Percentiles rank a stretch among this genome's conserved stretches.
Conservation (phyloP, 148 eudicot species). For the Persicaria tinctoria region DNA sequence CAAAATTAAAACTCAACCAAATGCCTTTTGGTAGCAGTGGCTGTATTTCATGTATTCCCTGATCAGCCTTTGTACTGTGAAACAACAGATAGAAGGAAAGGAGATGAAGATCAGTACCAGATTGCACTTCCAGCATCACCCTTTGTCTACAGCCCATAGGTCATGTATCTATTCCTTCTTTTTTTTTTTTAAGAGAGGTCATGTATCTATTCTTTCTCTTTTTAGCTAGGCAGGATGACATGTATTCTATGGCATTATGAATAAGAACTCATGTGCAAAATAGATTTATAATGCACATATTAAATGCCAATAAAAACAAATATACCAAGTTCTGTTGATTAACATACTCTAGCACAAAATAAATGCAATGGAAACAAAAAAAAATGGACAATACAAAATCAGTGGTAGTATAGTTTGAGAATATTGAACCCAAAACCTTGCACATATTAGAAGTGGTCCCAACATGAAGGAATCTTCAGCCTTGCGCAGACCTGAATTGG, state of each 20-base stretch:
- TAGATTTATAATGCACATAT: too few relatives aligned
- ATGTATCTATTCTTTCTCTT: too few relatives aligned
- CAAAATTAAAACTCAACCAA: slow-evolving; percentile 90
- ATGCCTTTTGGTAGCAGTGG: slow-evolving; percentile 70
- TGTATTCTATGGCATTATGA: too few relatives aligned
- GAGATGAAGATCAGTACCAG: neutral
- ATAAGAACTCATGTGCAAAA: too few relatives aligned
- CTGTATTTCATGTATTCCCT: slow-evolving; percentile 48
- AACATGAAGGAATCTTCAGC: slow-evolving; percentile 73
- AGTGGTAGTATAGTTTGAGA: neutral
- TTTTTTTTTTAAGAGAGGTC: too few relatives aligned
- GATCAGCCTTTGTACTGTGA: slow-evolving; percentile 51
- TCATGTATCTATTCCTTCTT: too few relatives aligned
- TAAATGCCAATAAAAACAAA: too few relatives aligned
- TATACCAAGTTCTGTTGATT: neutral
- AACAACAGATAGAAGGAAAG: neutral
- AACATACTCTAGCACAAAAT: neutral
- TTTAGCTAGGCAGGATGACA: too few relatives aligned
- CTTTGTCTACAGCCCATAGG: neutral
- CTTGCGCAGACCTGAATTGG: slow-evolving; percentile 57
- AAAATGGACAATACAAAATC: neutral
- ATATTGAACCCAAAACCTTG: slow-evolving; percentile 53
- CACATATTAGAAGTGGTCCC: slow-evolving; percentile 76
- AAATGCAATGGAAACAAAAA: neutral
- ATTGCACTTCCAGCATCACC: neutral